phyloP scores from a whole-genome alignment of 2,329 filamentous ascomycete genomes.

The Orbilia quercus region DNA sequence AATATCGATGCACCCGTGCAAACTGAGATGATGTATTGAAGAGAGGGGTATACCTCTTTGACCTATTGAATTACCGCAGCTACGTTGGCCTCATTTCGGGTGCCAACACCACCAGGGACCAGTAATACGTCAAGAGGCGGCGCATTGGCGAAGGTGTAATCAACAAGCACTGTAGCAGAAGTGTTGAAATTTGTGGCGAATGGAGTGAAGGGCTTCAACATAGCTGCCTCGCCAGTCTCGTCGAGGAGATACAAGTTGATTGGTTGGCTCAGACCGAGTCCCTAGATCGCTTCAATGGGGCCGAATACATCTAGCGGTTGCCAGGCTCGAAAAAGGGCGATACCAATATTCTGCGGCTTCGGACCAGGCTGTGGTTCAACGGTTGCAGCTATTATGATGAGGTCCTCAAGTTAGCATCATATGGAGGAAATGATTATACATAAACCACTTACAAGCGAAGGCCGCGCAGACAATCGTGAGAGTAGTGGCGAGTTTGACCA shows the following conservation, averaged over 20 bases:
- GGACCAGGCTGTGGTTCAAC: constrained; percentile 23
- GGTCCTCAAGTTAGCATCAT: neutral
- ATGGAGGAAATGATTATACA: neutral
- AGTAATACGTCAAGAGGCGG: constrained; percentile 71
- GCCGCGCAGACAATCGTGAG: constrained; percentile 19
- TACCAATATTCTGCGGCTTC: constrained; percentile 43
- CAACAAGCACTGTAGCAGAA: neutral
- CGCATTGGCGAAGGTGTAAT: neutral
- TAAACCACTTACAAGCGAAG: constrained; percentile 25
- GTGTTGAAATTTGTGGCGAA: neutral
- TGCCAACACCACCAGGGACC: constrained; percentile 72
- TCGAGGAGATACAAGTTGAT: constrained; percentile 62
- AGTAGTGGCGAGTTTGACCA: neutral
- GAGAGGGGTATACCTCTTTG: constrained; percentile 64
- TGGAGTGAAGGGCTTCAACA: constrained; percentile 56
- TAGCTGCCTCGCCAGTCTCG: constrained; percentile 61
- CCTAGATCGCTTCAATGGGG: constrained; percentile 66
- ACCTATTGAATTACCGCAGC: constrained; percentile 63
- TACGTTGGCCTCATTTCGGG: constrained; percentile 62
- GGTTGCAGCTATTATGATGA: constrained; percentile 34
- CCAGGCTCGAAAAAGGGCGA: constrained; percentile 64
- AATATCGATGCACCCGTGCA: constrained; percentile 63
- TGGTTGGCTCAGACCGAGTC: constrained; percentile 60
- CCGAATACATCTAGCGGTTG: constrained; percentile 65
- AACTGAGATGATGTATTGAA: constrained; percentile 63